Conservation (phyloP, 192 early-diverging fungal species). For the Phlyctochytrium bullatum region DNA sequence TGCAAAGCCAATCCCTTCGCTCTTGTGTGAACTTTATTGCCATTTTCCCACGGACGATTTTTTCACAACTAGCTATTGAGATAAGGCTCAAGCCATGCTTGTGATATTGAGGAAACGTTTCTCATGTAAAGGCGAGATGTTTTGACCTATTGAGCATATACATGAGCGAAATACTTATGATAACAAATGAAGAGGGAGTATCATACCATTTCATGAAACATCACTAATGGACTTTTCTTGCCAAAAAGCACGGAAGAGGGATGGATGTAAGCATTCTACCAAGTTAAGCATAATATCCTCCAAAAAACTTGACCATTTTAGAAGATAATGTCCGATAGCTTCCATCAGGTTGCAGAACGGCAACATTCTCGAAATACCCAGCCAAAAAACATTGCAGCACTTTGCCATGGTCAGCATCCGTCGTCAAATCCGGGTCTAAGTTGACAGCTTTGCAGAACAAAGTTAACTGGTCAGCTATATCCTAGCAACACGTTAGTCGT, state of each 20-base stretch:
- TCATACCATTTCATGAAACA: slow-evolving; percentile 85
- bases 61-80: too few species aligned
- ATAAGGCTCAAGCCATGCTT: slow-evolving; percentile 69
- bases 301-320: slow-evolving; percentile 57
- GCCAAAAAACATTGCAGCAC: slow-evolving; percentile 82
- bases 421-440: slow-evolving; percentile 61
- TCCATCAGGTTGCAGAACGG: slow-evolving; percentile 81
- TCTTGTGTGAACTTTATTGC: too few species aligned
- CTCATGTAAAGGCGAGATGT: slow-evolving; percentile 89
- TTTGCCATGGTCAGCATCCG: slow-evolving; percentile 70
- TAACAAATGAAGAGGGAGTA: background rate
- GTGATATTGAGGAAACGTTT: slow-evolving; percentile 75
- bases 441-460: slow-evolving; percentile 70
- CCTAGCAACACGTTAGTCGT: slow-evolving; percentile 45
- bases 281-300: background rate
- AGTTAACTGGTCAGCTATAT: slow-evolving; percentile 83
- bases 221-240: slow-evolving; percentile 71
- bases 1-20: too few species aligned
- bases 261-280: slow-evolving; percentile 77
- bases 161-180: background rate
- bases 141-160: slow-evolving; percentile 50
- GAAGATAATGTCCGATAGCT: slow-evolving; percentile 73
- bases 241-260: slow-evolving; percentile 84
- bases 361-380: slow-evolving; percentile 90
- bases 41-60: too few species aligned